phyloP scores from a whole-genome alignment of 495 filamentous ascomycete species.

The Cercophora sp. region DNA sequence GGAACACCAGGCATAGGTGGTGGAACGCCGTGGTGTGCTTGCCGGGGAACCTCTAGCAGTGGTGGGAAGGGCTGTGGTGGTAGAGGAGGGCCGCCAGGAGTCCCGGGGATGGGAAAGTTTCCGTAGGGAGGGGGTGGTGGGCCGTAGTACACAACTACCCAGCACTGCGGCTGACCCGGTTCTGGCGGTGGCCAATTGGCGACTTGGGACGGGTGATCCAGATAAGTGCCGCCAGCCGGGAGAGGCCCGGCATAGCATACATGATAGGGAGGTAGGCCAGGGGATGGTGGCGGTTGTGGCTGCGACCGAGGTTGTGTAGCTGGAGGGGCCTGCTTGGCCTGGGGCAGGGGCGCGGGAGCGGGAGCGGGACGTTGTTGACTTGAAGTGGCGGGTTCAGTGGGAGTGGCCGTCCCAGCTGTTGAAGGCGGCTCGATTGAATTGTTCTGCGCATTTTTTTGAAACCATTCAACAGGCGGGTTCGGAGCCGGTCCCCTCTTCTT shows the following conservation, averaged over 20 bases:
- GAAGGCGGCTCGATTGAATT: neutral
- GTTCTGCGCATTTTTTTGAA: no score
- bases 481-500: neutral
- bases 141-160: conserved; percentile 3
- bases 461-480: neutral
- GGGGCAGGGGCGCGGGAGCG: neutral
- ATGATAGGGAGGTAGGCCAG: neutral
- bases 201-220: conserved; percentile 1
- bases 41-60: no score
- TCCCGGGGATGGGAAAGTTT: neutral
- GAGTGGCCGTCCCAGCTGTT: neutral
- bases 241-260: neutral
- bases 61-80: neutral
- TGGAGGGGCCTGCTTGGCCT: neutral
- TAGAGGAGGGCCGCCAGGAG: neutral
- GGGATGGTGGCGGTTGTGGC: neutral
- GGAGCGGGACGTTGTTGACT: neutral
- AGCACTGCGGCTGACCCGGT: neutral
- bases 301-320: neutral
- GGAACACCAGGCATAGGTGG: no score
- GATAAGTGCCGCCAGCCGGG: neutral
- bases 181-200: neutral
- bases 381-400: neutral
- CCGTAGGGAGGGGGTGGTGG: neutral
- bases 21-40: no score